Evolutionary conservation across 2,329 filamentous ascomycete genomes (phyloP), one percentile per base, ranked within the genome.

Genomic region (Penicillium paneum): DNA sequence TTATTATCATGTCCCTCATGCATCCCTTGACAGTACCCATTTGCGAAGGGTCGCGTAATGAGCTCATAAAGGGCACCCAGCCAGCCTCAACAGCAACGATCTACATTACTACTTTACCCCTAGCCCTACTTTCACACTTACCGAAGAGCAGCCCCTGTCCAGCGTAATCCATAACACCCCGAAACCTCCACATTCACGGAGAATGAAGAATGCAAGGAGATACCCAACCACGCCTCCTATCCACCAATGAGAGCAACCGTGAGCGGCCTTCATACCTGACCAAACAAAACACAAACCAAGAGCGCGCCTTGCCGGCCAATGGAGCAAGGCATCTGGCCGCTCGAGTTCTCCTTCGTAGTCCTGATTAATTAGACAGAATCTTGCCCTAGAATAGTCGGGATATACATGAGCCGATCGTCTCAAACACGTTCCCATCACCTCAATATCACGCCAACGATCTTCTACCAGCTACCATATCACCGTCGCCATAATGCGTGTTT

Each of bases 131-230:
- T 32, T n/a, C 3, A 32, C 19, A 15, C 21, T 28, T 5, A 24
- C 17, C 38, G 17, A 42, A 24, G 40, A 15, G 24, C 28, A 32
- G 42, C 38, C 62, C 60, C 56, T 63, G 53, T 60, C 50, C 56
- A 59, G 34, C 21, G 5, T 24, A 13, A 36, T 40, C 10, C 29
- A 26, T 11, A 48, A 34, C 31, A 15, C 31, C 26, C 41, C 40
- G 17, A 49, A 35, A 15, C 52, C 36, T 55, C 51, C 53, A 61
- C 58, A 64, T 62, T 63, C 61, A 59, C 11, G 38, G 41, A 15
- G 29, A 39, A 32, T 28, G 36, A 55, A 57, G 60, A 61, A 65
- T 64, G 63, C 51, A 65, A 65, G 63, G 63, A 53, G 60, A 56
- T 46, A 55, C 42, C 48, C 58, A 52, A 52, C 52, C 49, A 46